A percentile compares a stretch with the other conserved stretches of the same genome.
Evolutionary conservation across 768 basidiomycete species (phyloP).

Genomic region (Pluteus cervinus): DNA sequence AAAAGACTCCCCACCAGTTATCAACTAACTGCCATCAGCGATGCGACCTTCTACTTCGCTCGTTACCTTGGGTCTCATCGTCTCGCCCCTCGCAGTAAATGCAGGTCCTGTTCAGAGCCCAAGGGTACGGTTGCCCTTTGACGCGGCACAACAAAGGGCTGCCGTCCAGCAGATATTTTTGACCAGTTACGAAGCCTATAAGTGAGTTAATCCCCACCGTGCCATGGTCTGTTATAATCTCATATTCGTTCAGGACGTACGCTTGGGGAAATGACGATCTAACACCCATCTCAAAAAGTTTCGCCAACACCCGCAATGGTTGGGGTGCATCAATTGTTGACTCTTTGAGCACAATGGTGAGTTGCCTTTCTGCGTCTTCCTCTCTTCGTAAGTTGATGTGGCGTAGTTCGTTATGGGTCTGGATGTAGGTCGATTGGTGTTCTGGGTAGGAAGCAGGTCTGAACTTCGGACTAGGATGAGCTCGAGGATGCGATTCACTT

Average conservation of each 20-base stretch:
- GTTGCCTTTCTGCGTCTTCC: too few relatives aligned
- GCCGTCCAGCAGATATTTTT: background rate
- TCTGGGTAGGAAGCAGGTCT: too few relatives aligned
- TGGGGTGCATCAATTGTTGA: conserved; percentile 29
- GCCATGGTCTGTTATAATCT: background rate
- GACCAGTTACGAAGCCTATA: background rate
- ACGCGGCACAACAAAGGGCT: background rate
- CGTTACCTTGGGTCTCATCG: too few relatives aligned
- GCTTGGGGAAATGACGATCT: background rate
- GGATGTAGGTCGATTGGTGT: too few relatives aligned
- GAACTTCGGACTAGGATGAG: conserved; percentile 42
- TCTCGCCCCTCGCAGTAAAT: too few relatives aligned
- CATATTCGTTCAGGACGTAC: background rate
- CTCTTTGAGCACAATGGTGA: conserved; percentile 39
- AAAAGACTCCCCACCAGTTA: too few relatives aligned
- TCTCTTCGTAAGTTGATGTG: too few relatives aligned
- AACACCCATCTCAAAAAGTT: background rate
- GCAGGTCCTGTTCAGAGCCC: conserved; percentile 1
- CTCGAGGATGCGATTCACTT: conserved; percentile 53
- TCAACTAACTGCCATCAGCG: too few relatives aligned
- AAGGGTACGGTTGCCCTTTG: background rate
- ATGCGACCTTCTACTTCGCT: too few relatives aligned
- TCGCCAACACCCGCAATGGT: background rate
- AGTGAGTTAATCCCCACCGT: too few relatives aligned
- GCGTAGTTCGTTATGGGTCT: too few relatives aligned